Evolutionary conservation across 1,284 basidiomycete genomes (phyloP).

Genomic region (Trichosporon sp.): DNA sequence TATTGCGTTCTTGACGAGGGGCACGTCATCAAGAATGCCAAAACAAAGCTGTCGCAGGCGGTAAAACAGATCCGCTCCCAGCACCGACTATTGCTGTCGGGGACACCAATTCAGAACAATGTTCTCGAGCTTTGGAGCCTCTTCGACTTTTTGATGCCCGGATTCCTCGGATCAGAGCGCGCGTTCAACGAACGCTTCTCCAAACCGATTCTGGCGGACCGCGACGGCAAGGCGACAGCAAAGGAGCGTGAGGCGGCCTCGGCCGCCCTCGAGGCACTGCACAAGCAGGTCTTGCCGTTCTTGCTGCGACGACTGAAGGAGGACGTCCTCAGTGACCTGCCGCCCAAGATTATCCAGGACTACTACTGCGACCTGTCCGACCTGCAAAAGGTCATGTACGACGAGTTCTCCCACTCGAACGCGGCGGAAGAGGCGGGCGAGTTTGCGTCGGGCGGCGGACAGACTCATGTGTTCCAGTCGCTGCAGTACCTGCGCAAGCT

Average conservation of each 20-base stretch:
- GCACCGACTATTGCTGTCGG: slow-evolving; percentile 91
- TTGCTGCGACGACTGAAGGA: slow-evolving; percentile 94
- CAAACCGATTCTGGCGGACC: slow-evolving; percentile 91
- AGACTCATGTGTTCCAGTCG: slow-evolving; percentile 92
- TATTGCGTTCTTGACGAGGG: slow-evolving; percentile 99
- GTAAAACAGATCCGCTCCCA: slow-evolving; percentile 89
- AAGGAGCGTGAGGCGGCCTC: slow-evolving; percentile 96
- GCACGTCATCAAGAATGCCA: slow-evolving; percentile 97
- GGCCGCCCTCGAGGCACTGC: slow-evolving; percentile 89
- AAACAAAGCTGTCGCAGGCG: slow-evolving; percentile 95
- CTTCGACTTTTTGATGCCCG: slow-evolving; percentile 99
- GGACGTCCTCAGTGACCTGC: slow-evolving; percentile 92
- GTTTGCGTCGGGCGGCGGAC: slow-evolving; percentile 61
- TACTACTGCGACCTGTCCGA: slow-evolving; percentile 98
- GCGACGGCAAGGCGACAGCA: slow-evolving; percentile 82
- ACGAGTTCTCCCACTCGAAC: slow-evolving; percentile 83
- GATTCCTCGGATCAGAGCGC: slow-evolving; percentile 92
- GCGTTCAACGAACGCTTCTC: slow-evolving; percentile 95
- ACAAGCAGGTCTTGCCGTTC: slow-evolving; percentile 99
- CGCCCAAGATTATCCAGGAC: slow-evolving; percentile 99
- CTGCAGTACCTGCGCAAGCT: slow-evolving; percentile 96
- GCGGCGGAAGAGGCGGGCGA: slow-evolving; percentile 69
- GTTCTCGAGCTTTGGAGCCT: slow-evolving; percentile 97
- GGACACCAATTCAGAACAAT: slow-evolving; percentile 99
- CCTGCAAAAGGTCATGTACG: slow-evolving; percentile 88